phyloP scores from a whole-genome alignment of 116 monocot genomes.

The Dioscorea cayenensis region DNA sequence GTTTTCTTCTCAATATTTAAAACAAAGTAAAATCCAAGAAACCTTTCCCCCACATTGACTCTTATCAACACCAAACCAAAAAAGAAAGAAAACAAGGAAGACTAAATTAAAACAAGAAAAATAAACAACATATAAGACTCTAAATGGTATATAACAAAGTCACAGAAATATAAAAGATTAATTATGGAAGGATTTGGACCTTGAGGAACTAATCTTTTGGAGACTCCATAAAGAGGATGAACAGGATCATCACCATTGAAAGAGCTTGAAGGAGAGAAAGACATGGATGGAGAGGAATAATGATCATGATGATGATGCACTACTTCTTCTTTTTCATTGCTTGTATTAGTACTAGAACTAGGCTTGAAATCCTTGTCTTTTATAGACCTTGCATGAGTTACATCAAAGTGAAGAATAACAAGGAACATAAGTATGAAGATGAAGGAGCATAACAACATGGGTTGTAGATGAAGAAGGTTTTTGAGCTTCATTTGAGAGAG shows the following conservation, averaged over 20 bases:
- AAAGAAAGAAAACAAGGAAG: too few relatives aligned
- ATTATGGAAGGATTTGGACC: constrained; percentile 35
- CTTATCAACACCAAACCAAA: too few relatives aligned
- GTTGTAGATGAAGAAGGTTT: neutral
- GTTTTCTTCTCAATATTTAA: too few relatives aligned
- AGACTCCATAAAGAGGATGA: neutral
- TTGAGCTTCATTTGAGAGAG: constrained; percentile 5
- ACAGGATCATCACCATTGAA: neutral
- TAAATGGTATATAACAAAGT: neutral
- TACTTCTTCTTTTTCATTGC: too few relatives aligned
- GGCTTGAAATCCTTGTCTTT: neutral
- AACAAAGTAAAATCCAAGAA: too few relatives aligned
- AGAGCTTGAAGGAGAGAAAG: constrained; percentile 1
- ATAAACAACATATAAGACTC: neutral
- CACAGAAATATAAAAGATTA: neutral
- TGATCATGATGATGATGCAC: too few relatives aligned
- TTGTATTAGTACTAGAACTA: neutral
- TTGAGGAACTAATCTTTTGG: constrained; percentile 20
- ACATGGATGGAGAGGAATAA: constrained; percentile 10
- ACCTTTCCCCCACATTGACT: too few relatives aligned
- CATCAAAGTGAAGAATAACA: neutral
- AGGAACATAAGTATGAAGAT: constrained; percentile 12
- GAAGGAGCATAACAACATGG: constrained; percentile 6
- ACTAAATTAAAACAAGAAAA: too few relatives aligned
- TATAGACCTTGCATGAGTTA: constrained; percentile 21